These are phyloP conservation scores for Astrephomene gubernaculifera DNA, from an alignment of 139 green algal species.

Conservation along the genomic window DNA sequence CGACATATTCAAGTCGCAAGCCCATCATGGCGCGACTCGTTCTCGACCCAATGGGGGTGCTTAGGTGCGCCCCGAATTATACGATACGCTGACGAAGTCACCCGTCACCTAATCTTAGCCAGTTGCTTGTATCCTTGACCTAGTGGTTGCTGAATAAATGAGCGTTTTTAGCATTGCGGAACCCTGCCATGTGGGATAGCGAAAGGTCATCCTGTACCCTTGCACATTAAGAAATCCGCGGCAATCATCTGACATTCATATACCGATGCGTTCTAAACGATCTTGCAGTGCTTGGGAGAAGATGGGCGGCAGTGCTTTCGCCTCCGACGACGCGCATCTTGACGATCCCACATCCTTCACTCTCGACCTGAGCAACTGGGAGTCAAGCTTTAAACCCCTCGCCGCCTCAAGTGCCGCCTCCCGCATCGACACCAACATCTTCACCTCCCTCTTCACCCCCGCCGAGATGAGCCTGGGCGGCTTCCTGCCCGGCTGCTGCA, in stretches of 20 bases:
- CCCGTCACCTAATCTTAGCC: no score
- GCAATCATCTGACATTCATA: no score
- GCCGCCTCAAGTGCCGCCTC: not conserved
- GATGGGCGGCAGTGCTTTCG: slow-evolving; percentile 27
- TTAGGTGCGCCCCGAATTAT: no score
- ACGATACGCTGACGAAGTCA: no score
- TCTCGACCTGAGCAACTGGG: slow-evolving; percentile 24
- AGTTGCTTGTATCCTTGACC: no score
- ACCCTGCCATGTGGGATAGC: no score
- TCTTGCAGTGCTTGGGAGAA: slow-evolving; percentile 34
- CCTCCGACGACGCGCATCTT: not conserved
- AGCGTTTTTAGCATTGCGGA: no score
- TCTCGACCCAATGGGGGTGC: slow-evolving; percentile 7
- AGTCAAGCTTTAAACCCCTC: slow-evolving; percentile 2
- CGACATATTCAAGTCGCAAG: no score
- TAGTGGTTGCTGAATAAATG: no score
- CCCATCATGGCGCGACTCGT: slow-evolving; percentile 13
- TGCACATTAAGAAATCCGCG: no score
- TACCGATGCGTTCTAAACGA: no score
- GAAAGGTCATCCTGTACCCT: no score
- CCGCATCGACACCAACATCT: slow-evolving; percentile 5
- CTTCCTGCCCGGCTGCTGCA: not conserved
- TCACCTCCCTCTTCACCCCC: slow-evolving; percentile 19
- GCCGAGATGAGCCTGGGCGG: not conserved
- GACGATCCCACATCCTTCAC: not conserved